phyloP scores from a whole-genome alignment of 768 basidiomycete species.

The Suillus ampliporus region DNA sequence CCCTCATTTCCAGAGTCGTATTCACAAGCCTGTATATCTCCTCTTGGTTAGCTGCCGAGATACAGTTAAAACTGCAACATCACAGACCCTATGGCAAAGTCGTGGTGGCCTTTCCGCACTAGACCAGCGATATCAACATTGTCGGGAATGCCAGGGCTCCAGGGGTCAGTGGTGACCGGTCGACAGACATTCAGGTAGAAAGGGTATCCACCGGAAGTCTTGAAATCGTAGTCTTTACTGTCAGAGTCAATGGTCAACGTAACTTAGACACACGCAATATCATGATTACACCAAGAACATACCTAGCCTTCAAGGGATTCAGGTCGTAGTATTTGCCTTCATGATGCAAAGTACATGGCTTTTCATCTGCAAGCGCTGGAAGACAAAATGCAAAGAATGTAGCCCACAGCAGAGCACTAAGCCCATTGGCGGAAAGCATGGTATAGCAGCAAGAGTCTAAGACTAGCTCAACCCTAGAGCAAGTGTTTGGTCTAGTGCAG shows the following conservation, averaged over 20 bases:
- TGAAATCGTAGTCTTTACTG: slow-evolving; percentile 70
- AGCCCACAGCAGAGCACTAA: slow-evolving; percentile 12
- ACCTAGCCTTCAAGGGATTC: slow-evolving; percentile 65
- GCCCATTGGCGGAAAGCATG: slow-evolving; percentile 4
- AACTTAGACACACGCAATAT: neutral
- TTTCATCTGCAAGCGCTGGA: slow-evolving; percentile 44
- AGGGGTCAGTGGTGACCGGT: slow-evolving; percentile 58
- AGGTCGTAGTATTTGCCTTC: slow-evolving; percentile 69
- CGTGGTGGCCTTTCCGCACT: slow-evolving; percentile 62
- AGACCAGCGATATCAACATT: slow-evolving; percentile 65
- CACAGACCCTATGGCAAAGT: slow-evolving; percentile 74
- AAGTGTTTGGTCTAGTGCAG: neutral
- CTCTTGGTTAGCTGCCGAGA: neutral
- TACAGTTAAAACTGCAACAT: neutral
- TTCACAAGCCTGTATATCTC: slow-evolving; percentile 45
- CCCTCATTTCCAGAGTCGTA: slow-evolving; percentile 61
- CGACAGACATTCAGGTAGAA: slow-evolving; percentile 72
- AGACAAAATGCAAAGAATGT: slow-evolving; percentile 13
- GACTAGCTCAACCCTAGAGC: neutral
- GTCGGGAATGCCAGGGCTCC: slow-evolving; percentile 58
- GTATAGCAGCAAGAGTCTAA: slow-evolving; percentile 15
- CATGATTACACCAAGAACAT: slow-evolving; percentile 19
- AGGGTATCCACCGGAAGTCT: slow-evolving; percentile 50
- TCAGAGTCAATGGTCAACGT: slow-evolving; percentile 19
- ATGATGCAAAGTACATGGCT: slow-evolving; percentile 64